Conservation (phyloP, 495 filamentous ascomycete genomes). For the Sporormia fimetaria region DNA sequence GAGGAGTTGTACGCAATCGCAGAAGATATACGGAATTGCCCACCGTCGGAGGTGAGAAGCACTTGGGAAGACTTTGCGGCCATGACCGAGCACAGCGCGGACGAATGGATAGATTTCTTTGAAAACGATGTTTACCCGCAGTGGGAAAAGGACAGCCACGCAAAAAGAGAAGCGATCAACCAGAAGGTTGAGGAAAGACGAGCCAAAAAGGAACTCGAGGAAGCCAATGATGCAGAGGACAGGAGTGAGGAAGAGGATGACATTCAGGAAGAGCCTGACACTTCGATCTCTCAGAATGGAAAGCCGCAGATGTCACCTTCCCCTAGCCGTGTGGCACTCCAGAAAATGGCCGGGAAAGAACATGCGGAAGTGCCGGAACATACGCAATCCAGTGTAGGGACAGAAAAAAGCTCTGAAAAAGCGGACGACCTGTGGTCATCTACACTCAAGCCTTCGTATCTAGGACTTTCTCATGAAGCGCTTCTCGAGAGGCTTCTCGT, state of each 20-base stretch:
- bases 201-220: not conserved
- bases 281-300: not conserved
- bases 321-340: not conserved
- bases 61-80: slow-evolving; percentile 14
- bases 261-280: not conserved
- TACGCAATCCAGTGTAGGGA: too few species aligned
- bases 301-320: not conserved
- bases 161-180: slow-evolving; percentile 6
- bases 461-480: not conserved
- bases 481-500: slow-evolving; percentile 4
- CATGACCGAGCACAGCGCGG: slow-evolving; percentile 2
- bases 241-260: slow-evolving; percentile 1
- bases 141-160: slow-evolving; percentile 12
- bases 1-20: slow-evolving; percentile 22
- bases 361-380: slow-evolving; percentile 1
- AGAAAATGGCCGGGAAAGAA: not conserved
- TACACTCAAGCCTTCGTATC: not conserved
- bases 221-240: not conserved
- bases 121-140: slow-evolving; percentile 18
- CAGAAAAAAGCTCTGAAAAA: too few species aligned
- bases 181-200: not conserved
- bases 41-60: not conserved
- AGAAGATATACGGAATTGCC: not conserved
- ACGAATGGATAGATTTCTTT: slow-evolving; percentile 19
- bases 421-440: not conserved